phyloP scores from a whole-genome alignment of 305 asterid genomes.

The Fraxinus platypoda region DNA sequence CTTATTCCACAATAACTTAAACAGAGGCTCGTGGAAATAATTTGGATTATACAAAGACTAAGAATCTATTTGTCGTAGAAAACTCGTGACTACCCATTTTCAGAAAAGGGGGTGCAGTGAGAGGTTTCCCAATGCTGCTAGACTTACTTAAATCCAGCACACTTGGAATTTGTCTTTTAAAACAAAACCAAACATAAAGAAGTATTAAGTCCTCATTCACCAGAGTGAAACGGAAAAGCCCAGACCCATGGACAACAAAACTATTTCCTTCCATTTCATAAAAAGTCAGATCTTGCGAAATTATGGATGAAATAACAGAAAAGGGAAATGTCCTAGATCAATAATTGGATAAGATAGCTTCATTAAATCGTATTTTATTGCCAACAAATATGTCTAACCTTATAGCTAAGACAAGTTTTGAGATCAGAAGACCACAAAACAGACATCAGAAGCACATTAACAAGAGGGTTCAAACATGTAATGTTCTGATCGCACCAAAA shows the following conservation, averaged over 20 bases:
- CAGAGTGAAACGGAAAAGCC: not conserved
- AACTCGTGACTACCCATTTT: not conserved
- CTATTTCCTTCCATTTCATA: not conserved
- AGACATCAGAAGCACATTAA: not conserved
- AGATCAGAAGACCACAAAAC: not conserved
- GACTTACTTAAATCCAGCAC: slow-evolving; percentile 4
- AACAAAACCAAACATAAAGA: not conserved
- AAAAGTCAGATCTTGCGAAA: not conserved
- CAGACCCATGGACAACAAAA: not conserved
- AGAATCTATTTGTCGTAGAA: not conserved
- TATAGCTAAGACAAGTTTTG: not conserved
- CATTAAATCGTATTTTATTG: not conserved
- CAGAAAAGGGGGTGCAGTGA: not conserved
- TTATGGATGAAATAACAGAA: not conserved
- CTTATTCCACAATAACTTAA: slow-evolving; percentile 2
- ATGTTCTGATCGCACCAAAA: not conserved
- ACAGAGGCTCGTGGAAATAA: not conserved
- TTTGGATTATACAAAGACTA: not conserved
- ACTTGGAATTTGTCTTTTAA: slow-evolving; percentile 4
- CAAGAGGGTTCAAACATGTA: not conserved
- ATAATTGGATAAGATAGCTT: not conserved
- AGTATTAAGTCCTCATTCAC: not conserved
- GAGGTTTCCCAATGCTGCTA: not conserved
- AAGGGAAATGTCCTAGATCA: not conserved
- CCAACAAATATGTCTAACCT: not conserved